Evolutionary conservation across 2,329 filamentous ascomycete genomes (phyloP).

Genomic region (Salinomyces thailandicus): DNA sequence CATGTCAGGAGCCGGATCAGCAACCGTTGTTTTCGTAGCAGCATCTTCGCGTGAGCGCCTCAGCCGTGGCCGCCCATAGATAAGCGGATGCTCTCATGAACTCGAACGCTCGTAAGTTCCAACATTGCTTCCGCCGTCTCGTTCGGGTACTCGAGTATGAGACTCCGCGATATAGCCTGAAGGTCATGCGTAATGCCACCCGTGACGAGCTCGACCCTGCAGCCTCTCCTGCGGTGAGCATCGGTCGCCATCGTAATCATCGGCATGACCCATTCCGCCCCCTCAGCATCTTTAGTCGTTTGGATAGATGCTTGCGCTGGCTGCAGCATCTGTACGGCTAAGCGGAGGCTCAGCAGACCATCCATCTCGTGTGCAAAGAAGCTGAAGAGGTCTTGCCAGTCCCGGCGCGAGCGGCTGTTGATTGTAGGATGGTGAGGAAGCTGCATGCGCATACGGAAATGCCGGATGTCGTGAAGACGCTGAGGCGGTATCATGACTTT

Average conservation of each 20-base stretch:
- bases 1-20: no score
- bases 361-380: slow-evolving; percentile 23
- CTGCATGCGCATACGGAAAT: slow-evolving; percentile 22
- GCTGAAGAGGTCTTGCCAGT: slow-evolving; percentile 22
- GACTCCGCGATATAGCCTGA: slow-evolving; percentile 11
- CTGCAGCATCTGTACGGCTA: slow-evolving; percentile 21
- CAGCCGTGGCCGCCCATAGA: slow-evolving; percentile 13
- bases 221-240: slow-evolving; percentile 17
- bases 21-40: no score
- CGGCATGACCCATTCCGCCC: slow-evolving; percentile 19
- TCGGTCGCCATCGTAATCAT: slow-evolving; percentile 23
- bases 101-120: slow-evolving; percentile 10
- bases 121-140: slow-evolving; percentile 10
- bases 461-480: slow-evolving; percentile 18
- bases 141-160: slow-evolving; percentile 2
- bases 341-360: slow-evolving; percentile 19
- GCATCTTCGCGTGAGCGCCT: no score
- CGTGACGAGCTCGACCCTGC: slow-evolving; percentile 20
- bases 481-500: slow-evolving; percentile 21
- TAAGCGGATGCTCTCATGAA: slow-evolving; percentile 20
- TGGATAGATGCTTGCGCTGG: slow-evolving; percentile 20
- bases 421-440: slow-evolving; percentile 22
- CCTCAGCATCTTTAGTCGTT: slow-evolving; percentile 16
- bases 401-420: slow-evolving; percentile 20
- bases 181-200: slow-evolving; percentile 17